Evolutionary conservation across 805 yeast genomes (phyloP).

Genomic region (Wickerhamomyces alni): DNA sequence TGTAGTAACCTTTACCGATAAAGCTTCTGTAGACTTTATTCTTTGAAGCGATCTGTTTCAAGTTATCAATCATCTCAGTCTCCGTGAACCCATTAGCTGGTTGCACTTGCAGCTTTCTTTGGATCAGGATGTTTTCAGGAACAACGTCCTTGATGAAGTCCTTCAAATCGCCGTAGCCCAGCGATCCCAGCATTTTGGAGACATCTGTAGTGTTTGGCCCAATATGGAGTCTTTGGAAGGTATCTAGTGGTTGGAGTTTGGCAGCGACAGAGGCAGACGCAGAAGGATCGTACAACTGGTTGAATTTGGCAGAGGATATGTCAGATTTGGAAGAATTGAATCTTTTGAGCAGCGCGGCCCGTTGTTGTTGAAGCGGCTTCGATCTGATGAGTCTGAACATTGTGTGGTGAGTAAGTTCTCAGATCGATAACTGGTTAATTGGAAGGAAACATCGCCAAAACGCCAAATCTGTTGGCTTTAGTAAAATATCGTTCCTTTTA

Average conservation of each 20-base stretch:
- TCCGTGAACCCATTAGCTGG: slow-evolving; percentile 79
- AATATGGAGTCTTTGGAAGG: slow-evolving; percentile 85
- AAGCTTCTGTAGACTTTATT: slow-evolving; percentile 69
- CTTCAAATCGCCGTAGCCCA: slow-evolving; percentile 64
- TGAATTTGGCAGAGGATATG: slow-evolving; percentile 50
- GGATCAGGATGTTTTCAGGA: slow-evolving; percentile 68
- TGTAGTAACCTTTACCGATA: slow-evolving; percentile 93
- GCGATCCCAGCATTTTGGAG: slow-evolving; percentile 52
- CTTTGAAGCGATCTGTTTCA: slow-evolving; percentile 63
- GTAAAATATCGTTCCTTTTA: too few relatives aligned
- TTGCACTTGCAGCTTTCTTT: slow-evolving; percentile 57
- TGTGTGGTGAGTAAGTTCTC: neutral
- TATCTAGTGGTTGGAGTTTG: slow-evolving; percentile 49
- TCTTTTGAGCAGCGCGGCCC: slow-evolving; percentile 1
- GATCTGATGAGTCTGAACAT: neutral
- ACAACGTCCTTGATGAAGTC: slow-evolving; percentile 68
- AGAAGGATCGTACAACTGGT: slow-evolving; percentile 39
- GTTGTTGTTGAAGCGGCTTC: neutral
- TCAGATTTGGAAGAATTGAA: slow-evolving; percentile 33
- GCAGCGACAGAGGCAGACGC: slow-evolving; percentile 6
- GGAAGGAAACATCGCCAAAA: too few relatives aligned
- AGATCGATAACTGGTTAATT: too few relatives aligned
- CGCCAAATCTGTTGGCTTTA: too few relatives aligned
- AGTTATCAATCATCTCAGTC: slow-evolving; percentile 65
- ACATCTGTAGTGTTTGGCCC: slow-evolving; percentile 73